Conservation (phyloP, 352 stramenopile genomes). For the Pythium angustatum region DNA sequence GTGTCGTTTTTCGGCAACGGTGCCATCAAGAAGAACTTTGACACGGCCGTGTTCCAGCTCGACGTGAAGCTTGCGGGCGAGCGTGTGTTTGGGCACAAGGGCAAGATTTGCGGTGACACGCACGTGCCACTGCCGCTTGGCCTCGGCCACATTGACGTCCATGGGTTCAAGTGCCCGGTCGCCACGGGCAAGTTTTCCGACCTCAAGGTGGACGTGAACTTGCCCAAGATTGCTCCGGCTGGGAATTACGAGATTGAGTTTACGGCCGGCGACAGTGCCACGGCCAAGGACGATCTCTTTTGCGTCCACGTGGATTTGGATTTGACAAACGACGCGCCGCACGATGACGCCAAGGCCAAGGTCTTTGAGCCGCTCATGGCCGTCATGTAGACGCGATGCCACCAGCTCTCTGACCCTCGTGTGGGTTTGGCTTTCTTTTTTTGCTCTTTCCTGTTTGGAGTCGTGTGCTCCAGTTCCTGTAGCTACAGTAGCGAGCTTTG, state of each 20-base stretch:
- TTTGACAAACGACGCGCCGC: slow-evolving; percentile 38
- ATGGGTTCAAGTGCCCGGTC: slow-evolving; percentile 77
- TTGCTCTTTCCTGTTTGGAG: background rate
- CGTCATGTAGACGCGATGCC: slow-evolving; percentile 45
- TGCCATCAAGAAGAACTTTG: slow-evolving; percentile 67
- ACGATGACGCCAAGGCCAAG: slow-evolving; percentile 39
- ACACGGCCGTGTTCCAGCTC: slow-evolving; percentile 66
- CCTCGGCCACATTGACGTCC: slow-evolving; percentile 85
- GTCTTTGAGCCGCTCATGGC: slow-evolving; percentile 68
- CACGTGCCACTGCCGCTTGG: slow-evolving; percentile 78
- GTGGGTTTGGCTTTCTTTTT: background rate
- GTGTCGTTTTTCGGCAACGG: slow-evolving; percentile 73
- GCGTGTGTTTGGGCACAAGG: slow-evolving; percentile 72
- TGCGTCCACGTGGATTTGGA: slow-evolving; percentile 82
- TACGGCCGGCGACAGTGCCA: slow-evolving; percentile 45
- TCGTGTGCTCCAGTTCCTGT: background rate
- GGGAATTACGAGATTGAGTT: slow-evolving; percentile 86
- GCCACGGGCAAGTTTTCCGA: slow-evolving; percentile 62
- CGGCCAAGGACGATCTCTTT: slow-evolving; percentile 52
- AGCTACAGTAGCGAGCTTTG: too few relatives aligned
- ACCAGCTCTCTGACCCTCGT: background rate
- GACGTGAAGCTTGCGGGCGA: slow-evolving; percentile 69
- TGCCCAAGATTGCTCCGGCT: slow-evolving; percentile 74
- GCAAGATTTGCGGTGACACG: slow-evolving; percentile 75
- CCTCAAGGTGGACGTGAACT: slow-evolving; percentile 80